These are phyloP conservation scores for Ogataea methylovora DNA, from an alignment of 805 yeast species.

Conservation along the genomic window DNA sequence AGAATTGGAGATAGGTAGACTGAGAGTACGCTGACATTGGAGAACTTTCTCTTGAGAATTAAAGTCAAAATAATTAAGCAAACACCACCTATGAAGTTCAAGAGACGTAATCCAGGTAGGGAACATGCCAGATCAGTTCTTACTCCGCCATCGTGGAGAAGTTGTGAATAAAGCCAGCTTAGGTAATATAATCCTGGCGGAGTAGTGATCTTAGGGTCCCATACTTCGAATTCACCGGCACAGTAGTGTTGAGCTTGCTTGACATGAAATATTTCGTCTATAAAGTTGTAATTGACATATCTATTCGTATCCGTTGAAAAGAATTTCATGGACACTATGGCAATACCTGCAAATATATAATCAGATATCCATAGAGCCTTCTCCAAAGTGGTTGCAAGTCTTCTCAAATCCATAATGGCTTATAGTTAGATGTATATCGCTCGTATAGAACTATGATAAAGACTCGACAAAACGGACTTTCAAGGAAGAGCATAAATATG, in stretches of 20 bases:
- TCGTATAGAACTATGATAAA: too few relatives aligned
- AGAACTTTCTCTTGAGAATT: conserved; percentile 5
- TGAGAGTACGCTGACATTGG: conserved; percentile 12
- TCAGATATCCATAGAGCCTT: too few relatives aligned
- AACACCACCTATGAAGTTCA: conserved; percentile 64
- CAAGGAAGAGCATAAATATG: too few relatives aligned
- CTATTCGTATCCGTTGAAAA: conserved; percentile 13
- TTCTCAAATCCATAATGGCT: too few relatives aligned
- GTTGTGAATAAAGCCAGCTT: conserved; percentile 30
- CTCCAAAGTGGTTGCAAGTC: too few relatives aligned
- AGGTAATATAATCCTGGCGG: conserved; percentile 84
- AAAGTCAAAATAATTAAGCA: conserved; percentile 24
- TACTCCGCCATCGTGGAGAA: conserved; percentile 32
- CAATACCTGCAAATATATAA: conserved; percentile 6
- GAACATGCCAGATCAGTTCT: conserved; percentile 22
- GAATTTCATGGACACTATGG: conserved; percentile 8
- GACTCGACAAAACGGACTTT: too few relatives aligned
- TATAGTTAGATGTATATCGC: too few relatives aligned
- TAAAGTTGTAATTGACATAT: conserved; percentile 26
- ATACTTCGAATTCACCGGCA: conserved; percentile 47
- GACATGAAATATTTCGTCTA: conserved; percentile 83
- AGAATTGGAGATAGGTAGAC: conserved; percentile 61
- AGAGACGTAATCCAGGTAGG: conserved; percentile 36
- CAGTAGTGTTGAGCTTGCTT: conserved; percentile 70
- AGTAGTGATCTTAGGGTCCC: conserved; percentile 92